phyloP scores from a whole-genome alignment of 2,329 filamentous ascomycete species.

The Stagonosporopsis vannaccii region DNA sequence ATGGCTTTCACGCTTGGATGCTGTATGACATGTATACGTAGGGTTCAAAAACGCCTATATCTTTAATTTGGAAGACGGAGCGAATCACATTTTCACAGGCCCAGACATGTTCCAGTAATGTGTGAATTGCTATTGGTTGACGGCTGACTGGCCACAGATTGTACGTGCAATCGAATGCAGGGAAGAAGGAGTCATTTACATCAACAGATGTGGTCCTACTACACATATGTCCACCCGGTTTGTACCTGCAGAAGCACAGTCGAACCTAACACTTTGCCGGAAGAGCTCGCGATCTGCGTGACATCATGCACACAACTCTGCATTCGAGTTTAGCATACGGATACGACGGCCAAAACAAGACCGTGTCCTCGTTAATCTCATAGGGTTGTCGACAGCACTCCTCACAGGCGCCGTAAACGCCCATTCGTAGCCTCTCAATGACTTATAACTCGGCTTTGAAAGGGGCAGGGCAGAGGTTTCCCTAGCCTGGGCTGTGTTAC shows the following conservation, averaged over 20 bases:
- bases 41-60: constrained; percentile 11
- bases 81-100: not conserved
- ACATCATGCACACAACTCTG: not conserved
- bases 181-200: not conserved
- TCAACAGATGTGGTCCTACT: not conserved
- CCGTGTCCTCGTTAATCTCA: not conserved
- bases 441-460: not conserved
- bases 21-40: constrained; percentile 31
- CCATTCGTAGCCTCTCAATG: not conserved
- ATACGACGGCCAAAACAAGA: not conserved
- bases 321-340: not conserved
- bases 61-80: constrained; percentile 11
- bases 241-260: not conserved
- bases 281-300: not conserved
- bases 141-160: not conserved
- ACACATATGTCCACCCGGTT: not conserved
- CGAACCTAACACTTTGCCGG: not conserved
- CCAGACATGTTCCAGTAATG: not conserved
- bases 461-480: not conserved
- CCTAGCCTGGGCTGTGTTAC: not conserved
- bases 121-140: not conserved
- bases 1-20: constrained; percentile 23
- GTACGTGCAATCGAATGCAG: not conserved
- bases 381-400: not conserved
- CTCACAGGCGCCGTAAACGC: not conserved